Evolutionary conservation across 108 stramenopile genomes (phyloP), one percentile per base, ranked within the genome.

Genomic region (Skeletonema menzelii): DNA sequence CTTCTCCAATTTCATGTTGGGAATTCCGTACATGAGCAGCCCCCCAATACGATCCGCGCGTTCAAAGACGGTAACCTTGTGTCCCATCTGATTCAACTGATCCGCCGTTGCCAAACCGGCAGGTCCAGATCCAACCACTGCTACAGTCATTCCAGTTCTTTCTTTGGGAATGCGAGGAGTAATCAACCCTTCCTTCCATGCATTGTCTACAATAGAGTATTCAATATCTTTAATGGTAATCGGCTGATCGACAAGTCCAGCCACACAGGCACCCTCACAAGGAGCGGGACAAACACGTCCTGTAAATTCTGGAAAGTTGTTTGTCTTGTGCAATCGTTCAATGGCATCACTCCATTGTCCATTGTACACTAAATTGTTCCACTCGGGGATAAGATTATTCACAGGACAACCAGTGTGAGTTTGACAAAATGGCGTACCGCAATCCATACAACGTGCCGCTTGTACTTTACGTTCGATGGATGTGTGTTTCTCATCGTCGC

Each of bases 301-400:
- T 3, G 97, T 98, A 72, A 98, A 98, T 82, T 98, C 97, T n/a
- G 97, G 97, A 83, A 98, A 98, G 88, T 98, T 98, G 84, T 98
- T 98, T 62, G 97, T 98, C 76, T 91, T 88, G 76, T 96, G 95
- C 65, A 98, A 85, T 28, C 93, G 85, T 17, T 96, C 94, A 72
- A 97, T 96, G 65, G 97, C 97, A 57, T 97, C 95, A 40, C 82
- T 83, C 98, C 95, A 97, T 68, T 93, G 95, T 47, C 88, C 97
- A 70, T 98, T 90, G 86, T 92, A 97, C 22, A 97, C 98, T 8
- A 98, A 82, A 80, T 95, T 95, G 80, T 98, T 98, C 96, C 96
- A 98, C 87, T 98, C 97, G 27, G 97, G 97, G 69, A 98, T 98
- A 14, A 97, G 84, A 72, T 98, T 98, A 83, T 98, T 95, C 19